Percentiles rank a stretch among this genome's conserved stretches.
Conservation (phyloP, 2,329 filamentous ascomycete species). For the Westerdykella sp. region DNA sequence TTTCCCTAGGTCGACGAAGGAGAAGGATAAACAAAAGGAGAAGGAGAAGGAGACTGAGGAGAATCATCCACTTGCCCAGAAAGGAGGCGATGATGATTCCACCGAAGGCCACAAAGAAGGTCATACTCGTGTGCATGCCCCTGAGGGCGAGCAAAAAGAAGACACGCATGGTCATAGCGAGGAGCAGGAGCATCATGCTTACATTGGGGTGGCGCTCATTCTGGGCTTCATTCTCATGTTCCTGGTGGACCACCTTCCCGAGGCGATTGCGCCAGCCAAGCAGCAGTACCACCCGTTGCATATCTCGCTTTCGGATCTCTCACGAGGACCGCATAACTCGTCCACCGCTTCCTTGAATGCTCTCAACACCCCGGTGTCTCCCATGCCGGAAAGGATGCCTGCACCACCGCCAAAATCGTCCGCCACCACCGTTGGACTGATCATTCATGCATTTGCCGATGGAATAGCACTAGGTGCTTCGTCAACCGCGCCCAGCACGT, state of each 20-base stretch:
- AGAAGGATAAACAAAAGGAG: slow-evolving; percentile 20
- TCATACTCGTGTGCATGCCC: slow-evolving; percentile 31
- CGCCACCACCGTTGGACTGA: slow-evolving; percentile 73
- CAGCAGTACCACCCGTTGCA: slow-evolving; percentile 66
- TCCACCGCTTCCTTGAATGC: slow-evolving; percentile 31
- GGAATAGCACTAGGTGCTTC: slow-evolving; percentile 94
- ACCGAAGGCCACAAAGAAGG: slow-evolving; percentile 34
- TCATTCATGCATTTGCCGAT: slow-evolving; percentile 92
- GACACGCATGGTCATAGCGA: slow-evolving; percentile 34
- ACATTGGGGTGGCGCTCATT: slow-evolving; percentile 80
- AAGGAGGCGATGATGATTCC: slow-evolving; percentile 35
- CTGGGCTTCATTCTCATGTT: slow-evolving; percentile 96
- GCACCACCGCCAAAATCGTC: slow-evolving; percentile 34
- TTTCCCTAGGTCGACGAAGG: slow-evolving; percentile 15
- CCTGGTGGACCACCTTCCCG: slow-evolving; percentile 61
- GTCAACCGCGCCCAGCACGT: slow-evolving; percentile 53
- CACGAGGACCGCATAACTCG: slow-evolving; percentile 44
- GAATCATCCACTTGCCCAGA: slow-evolving; percentile 22
- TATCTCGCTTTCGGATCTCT: slow-evolving; percentile 81
- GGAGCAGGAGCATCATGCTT: slow-evolving; percentile 57
- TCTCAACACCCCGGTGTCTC: slow-evolving; percentile 16
- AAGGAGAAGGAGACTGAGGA: slow-evolving; percentile 12
- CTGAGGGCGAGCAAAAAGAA: slow-evolving; percentile 36
- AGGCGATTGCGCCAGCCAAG: slow-evolving; percentile 45
- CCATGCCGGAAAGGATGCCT: slow-evolving; percentile 27